Base-by-base conservation (phyloP, 495 filamentous ascomycete genomes). In the Penicillium soppii region DNA sequence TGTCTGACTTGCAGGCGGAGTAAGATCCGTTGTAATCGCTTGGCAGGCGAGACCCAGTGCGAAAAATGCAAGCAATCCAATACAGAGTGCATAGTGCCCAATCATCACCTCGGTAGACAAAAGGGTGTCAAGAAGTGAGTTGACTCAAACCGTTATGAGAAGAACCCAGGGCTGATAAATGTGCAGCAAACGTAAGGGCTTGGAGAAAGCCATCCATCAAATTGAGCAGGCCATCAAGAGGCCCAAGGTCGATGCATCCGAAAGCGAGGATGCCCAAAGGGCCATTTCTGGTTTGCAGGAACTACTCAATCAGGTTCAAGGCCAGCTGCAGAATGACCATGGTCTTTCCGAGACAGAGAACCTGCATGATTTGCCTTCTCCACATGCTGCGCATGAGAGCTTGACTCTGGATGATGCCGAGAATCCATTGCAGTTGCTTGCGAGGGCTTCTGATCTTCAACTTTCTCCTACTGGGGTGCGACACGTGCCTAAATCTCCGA, bases 121-220 rank as follows among this genome's bases (percentile, higher is more conserved):
- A 88, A 88, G 62, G 86, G 86, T 3, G 83, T 88, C 36, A 87
- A 88, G 61, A 89, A 89, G 85, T 84, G 63, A 72, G 80, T 65
- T 3, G 46, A 6, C 29, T 40, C 1, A n/a, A 13, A 19, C 5
- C 27, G 7, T 10, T 9, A 30, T 6, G 16, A 1, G 6, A 13
- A 9, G 15, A n/a, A 33, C 3, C 7, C 7, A 12, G n/a, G 15
- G 26, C 35, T 60, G 46, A 57, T 47, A n/a, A 19, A 17, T 50
- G 17, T 6, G 17, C 53, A 89, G 86, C 62, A 89, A 89, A 63
- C 82, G 86, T 21, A 86, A 82, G 27, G 86, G 86, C 0, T 63
- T 89, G 43, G 85, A 88, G 48, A 89, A 87, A 63, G 85, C 86
- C 1, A 75, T 89, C 21, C 80, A 85, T 58, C 85, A 87, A 58